Percentiles rank a stretch among this genome's conserved stretches.
These are phyloP conservation scores for Apophysomyces variabilis DNA, from an alignment of 371 early-diverging fungal genomes.

Conservation along the genomic window DNA sequence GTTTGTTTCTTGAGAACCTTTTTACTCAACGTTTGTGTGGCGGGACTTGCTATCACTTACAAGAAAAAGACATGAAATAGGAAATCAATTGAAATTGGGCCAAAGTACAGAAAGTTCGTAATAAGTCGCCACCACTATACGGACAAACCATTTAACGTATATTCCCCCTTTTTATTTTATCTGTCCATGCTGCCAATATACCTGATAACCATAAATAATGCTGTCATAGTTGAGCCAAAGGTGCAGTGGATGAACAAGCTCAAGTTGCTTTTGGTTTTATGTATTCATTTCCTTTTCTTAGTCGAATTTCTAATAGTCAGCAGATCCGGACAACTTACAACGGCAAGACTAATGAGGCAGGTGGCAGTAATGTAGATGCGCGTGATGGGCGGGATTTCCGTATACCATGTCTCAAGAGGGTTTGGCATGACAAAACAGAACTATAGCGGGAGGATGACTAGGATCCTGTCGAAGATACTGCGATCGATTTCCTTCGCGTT, in stretches of 20 bases:
- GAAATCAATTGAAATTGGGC: conserved; percentile 86
- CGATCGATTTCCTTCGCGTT: too few relatives aligned
- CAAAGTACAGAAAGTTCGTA: conserved; percentile 93
- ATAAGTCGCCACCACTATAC: conserved; percentile 91
- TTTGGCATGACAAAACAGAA: conserved; percentile 35
- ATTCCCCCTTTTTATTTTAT: not conserved
- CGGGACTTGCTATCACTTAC: conserved; percentile 51
- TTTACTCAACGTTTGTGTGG: too few relatives aligned
- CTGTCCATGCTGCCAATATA: conserved; percentile 27
- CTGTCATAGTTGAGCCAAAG: conserved; percentile 81
- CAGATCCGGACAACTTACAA: conserved; percentile 54
- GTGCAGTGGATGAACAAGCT: conserved; percentile 72
- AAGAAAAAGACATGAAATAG: conserved; percentile 94
- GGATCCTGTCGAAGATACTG: too few relatives aligned
- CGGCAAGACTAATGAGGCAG: conserved; percentile 75
- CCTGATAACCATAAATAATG: conserved; percentile 71
- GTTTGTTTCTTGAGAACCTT: not conserved
- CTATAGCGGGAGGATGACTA: too few relatives aligned
- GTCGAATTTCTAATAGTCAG: not conserved
- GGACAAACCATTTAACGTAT: conserved; percentile 11
- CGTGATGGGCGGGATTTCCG: conserved; percentile 87
- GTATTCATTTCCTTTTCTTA: not conserved
- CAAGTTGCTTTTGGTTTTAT: conserved; percentile 60
- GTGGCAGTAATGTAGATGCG: conserved; percentile 84
- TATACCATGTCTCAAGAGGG: conserved; percentile 92